A percentile compares a stretch with the other conserved stretches of the same genome.
phyloP scores from a whole-genome alignment of 2,329 filamentous ascomycete genomes.

The Fusarium pseudograminearum region DNA sequence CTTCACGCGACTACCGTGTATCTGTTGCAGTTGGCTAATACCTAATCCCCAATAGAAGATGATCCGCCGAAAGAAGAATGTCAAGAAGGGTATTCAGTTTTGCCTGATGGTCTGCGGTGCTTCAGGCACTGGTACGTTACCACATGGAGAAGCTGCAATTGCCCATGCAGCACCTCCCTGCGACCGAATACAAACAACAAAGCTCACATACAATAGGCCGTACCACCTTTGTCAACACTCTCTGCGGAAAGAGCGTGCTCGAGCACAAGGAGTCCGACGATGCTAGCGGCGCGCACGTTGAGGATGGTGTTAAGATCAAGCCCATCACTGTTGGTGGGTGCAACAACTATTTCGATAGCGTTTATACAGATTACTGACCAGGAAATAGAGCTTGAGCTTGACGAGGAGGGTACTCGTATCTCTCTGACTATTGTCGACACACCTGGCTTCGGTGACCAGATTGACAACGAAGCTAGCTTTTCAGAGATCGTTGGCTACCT shows the following conservation, averaged over 20 bases:
- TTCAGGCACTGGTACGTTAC: slow-evolving; percentile 88
- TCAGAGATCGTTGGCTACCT: slow-evolving; percentile 98
- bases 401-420: slow-evolving; percentile 98
- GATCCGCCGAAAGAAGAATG: slow-evolving; percentile 99
- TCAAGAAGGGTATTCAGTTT: slow-evolving; percentile 99
- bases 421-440: slow-evolving; percentile 99
- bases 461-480: slow-evolving; percentile 99
- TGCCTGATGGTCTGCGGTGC: slow-evolving; percentile 99
- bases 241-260: slow-evolving; percentile 94
- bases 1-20: slow-evolving; percentile 32
- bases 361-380: slow-evolving; percentile 47
- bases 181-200: slow-evolving; percentile 27
- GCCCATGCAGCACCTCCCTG: slow-evolving; percentile 15
- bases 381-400: slow-evolving; percentile 84
- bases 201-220: slow-evolving; percentile 71
- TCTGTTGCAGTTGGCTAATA: slow-evolving; percentile 47
- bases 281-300: slow-evolving; percentile 85
- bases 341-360: not conserved
- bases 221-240: slow-evolving; percentile 99
- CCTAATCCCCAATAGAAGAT: slow-evolving; percentile 73
- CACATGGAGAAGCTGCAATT: slow-evolving; percentile 30
- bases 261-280: slow-evolving; percentile 94
- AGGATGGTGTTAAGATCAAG: slow-evolving; percentile 99
- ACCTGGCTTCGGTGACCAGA: slow-evolving; percentile 97
- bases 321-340: slow-evolving; percentile 90